Base-by-base conservation (phyloP, 306 rosid species). In the Prunus campanulata region DNA sequence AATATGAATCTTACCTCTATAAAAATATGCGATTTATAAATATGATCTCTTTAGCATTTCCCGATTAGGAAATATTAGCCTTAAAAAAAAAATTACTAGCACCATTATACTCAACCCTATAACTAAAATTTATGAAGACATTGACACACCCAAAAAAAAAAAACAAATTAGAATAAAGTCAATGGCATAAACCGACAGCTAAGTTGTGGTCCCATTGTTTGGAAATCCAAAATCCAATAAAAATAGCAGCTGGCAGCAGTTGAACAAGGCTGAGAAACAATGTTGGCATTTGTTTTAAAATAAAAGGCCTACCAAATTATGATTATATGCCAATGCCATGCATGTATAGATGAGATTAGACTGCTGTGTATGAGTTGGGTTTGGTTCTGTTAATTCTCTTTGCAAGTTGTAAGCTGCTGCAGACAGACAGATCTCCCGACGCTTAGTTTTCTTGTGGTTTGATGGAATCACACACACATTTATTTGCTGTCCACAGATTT, bases 161-260 rank as follows among this genome's bases (percentile, higher is more conserved):
- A 52, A 10, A 50, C 27, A 25, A 25, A 25, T 25, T 25, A 14
- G 13, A 20, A 55, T 11, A 59, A 71, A n/a, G 56, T 20, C 42
- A 19, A 2, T 5, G 30, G 12, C 15, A 32, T 42, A 7, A 76
- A 52, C 29, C 18, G 54, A 56, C 77, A 25, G 3, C 46, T 27
- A 74, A 12, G 20, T 16, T 44, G 72, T 63, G 80, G 69, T 67
- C 78, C 79, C 80, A 48, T 6, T 56, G 10, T 27, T 71, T 75
- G 56, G 56, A 65, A 46, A 55, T 47, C 77, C 83, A 55, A 70
- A 52, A 14, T 47, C 71, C 70, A 69, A 49, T 63, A 62, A 27
- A 19, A 20, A 25, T 22, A 35, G 66, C 72, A 48, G 76, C 81
- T 75, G 86, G 78, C 86, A 70, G 35, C 86, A 75, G 35, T 35